These are phyloP conservation scores for Gloeopeniophorella convolvens DNA, from an alignment of 768 basidiomycete genomes.

Conservation along the genomic window DNA sequence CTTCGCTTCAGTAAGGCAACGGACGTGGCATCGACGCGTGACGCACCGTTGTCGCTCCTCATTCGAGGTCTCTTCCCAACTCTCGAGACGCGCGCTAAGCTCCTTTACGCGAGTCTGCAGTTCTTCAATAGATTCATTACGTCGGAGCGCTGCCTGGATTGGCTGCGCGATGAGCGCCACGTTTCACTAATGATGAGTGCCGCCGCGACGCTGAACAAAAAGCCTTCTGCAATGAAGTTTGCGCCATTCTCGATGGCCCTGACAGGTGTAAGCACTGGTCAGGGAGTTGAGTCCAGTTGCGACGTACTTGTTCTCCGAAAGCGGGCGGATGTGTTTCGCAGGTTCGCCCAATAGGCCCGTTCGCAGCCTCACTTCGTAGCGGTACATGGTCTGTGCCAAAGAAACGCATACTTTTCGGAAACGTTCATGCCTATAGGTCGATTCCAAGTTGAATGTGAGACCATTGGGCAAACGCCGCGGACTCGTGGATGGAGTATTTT, in stretches of 20 bases:
- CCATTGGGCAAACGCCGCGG: neutral
- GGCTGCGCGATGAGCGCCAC: constrained; percentile 65
- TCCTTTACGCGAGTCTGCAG: constrained; percentile 42
- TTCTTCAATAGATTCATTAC: constrained; percentile 68
- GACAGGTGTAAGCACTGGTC: constrained; percentile 1
- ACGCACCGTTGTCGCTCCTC: constrained; percentile 41
- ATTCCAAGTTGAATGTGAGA: neutral
- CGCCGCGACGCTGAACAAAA: constrained; percentile 74
- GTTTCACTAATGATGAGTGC: constrained; percentile 68
- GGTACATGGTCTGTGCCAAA: constrained; percentile 74
- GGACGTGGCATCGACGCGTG: neutral
- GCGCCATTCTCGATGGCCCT: constrained; percentile 86
- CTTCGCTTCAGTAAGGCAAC: neutral
- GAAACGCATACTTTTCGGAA: constrained; percentile 67
- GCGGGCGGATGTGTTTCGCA: constrained; percentile 61
- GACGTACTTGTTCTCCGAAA: constrained; percentile 67
- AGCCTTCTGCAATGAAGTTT: constrained; percentile 78
- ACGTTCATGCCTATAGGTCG: constrained; percentile 49
- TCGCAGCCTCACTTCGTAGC: constrained; percentile 62
- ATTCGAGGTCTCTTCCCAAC: constrained; percentile 39
- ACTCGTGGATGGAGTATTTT: neutral
- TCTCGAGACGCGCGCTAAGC: constrained; percentile 36
- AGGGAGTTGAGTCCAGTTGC: too few species aligned
- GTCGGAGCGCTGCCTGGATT: constrained; percentile 61
- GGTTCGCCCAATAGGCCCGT: constrained; percentile 75